Conservation (phyloP, 176 grass and related monocot genomes). For the Oryza glaberrima region DNA sequence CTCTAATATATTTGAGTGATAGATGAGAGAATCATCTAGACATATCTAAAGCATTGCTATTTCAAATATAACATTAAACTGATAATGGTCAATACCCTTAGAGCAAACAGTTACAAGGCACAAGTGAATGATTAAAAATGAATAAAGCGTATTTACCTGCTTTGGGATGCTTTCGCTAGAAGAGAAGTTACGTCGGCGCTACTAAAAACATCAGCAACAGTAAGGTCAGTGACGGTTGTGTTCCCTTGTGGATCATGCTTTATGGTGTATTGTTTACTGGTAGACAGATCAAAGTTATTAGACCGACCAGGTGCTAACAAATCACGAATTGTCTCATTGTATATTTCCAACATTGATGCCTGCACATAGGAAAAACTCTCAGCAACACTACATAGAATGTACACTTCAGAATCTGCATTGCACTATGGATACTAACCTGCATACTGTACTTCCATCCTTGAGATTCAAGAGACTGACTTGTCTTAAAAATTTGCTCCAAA, state of each 20-base stretch:
- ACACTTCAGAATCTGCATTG: background rate
- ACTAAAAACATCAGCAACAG: slow-evolving; percentile 68
- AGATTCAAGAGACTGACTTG: slow-evolving; percentile 59
- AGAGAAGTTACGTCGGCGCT: slow-evolving; percentile 64
- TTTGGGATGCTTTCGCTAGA: slow-evolving; percentile 76
- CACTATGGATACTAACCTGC: slow-evolving; percentile 44
- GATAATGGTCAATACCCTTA: background rate
- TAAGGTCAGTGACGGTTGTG: slow-evolving; percentile 76
- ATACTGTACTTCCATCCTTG: slow-evolving; percentile 96
- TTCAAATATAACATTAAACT: background rate
- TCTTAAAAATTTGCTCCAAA: slow-evolving; percentile 89
- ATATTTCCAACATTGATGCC: slow-evolving; percentile 97
- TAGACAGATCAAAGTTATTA: slow-evolving; percentile 43
- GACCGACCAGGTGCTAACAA: slow-evolving; percentile 58
- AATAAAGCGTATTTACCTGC: slow-evolving; percentile 50
- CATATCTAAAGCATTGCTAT: background rate
- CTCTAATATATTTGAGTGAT: background rate
- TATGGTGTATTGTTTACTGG: slow-evolving; percentile 68
- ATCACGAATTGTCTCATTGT: slow-evolving; percentile 95
- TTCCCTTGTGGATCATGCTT: slow-evolving; percentile 88
- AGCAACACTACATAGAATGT: background rate
- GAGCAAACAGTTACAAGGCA: background rate
- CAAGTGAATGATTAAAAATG: background rate
- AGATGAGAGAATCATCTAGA: background rate
- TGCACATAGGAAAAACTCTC: slow-evolving; percentile 37